These are phyloP conservation scores for Globisporangium yorkense DNA, from an alignment of 352 stramenopile species.

Conservation along the genomic window DNA sequence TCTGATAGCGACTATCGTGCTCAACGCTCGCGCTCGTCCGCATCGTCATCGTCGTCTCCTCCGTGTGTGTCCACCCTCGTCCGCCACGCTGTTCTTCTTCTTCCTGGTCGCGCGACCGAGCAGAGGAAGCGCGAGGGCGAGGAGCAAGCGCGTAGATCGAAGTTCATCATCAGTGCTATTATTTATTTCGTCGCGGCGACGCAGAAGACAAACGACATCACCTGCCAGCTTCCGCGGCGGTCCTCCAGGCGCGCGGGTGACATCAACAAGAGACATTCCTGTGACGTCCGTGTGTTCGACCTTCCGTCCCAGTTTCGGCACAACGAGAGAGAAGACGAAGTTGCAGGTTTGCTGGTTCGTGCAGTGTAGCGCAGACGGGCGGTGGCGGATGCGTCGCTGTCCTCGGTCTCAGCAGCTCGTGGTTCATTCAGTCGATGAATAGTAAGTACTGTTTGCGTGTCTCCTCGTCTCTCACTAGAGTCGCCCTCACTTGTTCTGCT, in stretches of 20 bases:
- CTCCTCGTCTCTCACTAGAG: background rate
- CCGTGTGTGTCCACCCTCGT: background rate
- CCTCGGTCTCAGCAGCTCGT: background rate
- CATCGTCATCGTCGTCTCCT: background rate
- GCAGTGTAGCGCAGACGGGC: no score
- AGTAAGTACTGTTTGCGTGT: conserved; percentile 1
- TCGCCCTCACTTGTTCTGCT: background rate
- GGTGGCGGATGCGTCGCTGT: no score
- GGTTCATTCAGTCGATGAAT: background rate
- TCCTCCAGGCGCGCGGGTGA: background rate
- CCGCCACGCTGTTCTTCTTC: background rate
- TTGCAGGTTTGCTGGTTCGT: no score
- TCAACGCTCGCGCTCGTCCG: no score
- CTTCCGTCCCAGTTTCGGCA: no score
- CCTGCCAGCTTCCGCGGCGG: background rate
- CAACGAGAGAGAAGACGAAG: no score
- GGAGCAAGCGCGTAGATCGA: conserved; percentile 1
- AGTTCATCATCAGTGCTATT: conserved; percentile 11
- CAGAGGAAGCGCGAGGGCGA: background rate
- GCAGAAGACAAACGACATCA: background rate
- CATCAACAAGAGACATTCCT: background rate
- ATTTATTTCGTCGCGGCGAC: conserved; percentile 13
- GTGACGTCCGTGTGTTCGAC: no score
- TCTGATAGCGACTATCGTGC: conserved; percentile 22
- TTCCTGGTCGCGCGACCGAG: no score